These are phyloP conservation scores for Nidularia pulvinata DNA, from an alignment of 768 basidiomycete species.

Conservation along the genomic window DNA sequence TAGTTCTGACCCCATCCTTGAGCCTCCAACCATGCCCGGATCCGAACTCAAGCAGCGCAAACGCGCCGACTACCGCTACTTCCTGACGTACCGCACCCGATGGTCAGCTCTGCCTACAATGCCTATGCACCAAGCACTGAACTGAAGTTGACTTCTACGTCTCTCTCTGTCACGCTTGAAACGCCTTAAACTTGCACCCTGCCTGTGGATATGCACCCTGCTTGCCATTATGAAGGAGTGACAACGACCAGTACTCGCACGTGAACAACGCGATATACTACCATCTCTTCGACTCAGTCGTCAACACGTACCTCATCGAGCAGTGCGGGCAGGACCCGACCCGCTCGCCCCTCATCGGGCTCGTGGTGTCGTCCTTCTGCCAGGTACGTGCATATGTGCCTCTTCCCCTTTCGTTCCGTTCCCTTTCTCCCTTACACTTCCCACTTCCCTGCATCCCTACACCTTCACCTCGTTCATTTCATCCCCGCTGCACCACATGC, in stretches of 20 bases:
- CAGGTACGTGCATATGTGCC: constrained; percentile 33
- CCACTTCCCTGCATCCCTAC: neutral
- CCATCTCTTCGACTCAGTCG: constrained; percentile 79
- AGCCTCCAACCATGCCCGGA: constrained; percentile 14
- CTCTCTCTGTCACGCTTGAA: neutral
- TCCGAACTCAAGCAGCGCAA: constrained; percentile 31
- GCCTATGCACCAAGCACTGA: too few species aligned
- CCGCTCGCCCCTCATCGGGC: constrained; percentile 57
- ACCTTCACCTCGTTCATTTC: neutral
- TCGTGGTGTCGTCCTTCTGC: constrained; percentile 79
- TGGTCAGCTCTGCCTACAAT: constrained; percentile 43
- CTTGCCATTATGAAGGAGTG: constrained; percentile 52
- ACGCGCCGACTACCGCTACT: constrained; percentile 57
- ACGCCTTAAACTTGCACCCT: neutral
- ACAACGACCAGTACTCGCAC: constrained; percentile 86
- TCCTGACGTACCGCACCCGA: constrained; percentile 65
- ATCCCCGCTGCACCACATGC: too few species aligned
- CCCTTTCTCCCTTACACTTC: neutral
- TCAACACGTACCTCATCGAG: constrained; percentile 78
- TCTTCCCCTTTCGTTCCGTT: too few species aligned
- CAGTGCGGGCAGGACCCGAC: constrained; percentile 57
- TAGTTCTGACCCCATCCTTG: too few species aligned
- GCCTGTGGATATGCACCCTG: too few species aligned
- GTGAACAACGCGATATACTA: constrained; percentile 84
- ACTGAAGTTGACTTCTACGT: neutral